Evolutionary conservation across 176 grass and related monocot genomes (phyloP).

Genomic region (Zoysia pacifica): DNA sequence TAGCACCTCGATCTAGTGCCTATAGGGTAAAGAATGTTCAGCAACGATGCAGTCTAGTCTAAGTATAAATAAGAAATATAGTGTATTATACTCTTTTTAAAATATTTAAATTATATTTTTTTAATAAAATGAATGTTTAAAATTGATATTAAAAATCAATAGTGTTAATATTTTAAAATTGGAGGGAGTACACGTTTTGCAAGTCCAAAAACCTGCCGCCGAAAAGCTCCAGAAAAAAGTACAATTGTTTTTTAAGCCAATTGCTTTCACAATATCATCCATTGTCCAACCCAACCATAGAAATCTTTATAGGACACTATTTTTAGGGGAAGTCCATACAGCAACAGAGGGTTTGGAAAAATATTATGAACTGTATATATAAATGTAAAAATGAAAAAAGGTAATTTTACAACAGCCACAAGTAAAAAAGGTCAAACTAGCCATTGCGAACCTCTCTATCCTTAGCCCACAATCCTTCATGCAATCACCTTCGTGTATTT

Average conservation of each 20-base stretch:
- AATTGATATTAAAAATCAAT: no score
- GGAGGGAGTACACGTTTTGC: background rate
- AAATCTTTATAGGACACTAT: slow-evolving; percentile 97
- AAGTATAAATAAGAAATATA: slow-evolving; percentile 8
- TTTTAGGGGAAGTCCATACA: slow-evolving; percentile 89
- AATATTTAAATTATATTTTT: no score
- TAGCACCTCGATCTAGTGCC: slow-evolving; percentile 92
- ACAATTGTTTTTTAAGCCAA: slow-evolving; percentile 94
- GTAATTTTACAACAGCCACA: no score
- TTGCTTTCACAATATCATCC: slow-evolving; percentile 96
- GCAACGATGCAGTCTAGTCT: background rate
- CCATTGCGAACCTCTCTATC: no score
- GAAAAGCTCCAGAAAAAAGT: slow-evolving; percentile 93
- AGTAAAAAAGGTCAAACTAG: no score
- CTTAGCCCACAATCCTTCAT: no score
- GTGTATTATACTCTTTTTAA: background rate
- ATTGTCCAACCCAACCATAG: slow-evolving; percentile 83
- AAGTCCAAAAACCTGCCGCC: slow-evolving; percentile 66
- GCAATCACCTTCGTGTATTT: no score
- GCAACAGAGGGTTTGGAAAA: slow-evolving; percentile 29
- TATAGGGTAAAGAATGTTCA: slow-evolving; percentile 26
- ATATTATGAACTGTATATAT: background rate
- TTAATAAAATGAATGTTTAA: no score
- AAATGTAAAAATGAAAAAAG: no score
- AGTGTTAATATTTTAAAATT: no score